These are phyloP conservation scores for Nymphaea colorata DNA, from an alignment of 164 flowering plant genomes.

Conservation along the genomic window DNA sequence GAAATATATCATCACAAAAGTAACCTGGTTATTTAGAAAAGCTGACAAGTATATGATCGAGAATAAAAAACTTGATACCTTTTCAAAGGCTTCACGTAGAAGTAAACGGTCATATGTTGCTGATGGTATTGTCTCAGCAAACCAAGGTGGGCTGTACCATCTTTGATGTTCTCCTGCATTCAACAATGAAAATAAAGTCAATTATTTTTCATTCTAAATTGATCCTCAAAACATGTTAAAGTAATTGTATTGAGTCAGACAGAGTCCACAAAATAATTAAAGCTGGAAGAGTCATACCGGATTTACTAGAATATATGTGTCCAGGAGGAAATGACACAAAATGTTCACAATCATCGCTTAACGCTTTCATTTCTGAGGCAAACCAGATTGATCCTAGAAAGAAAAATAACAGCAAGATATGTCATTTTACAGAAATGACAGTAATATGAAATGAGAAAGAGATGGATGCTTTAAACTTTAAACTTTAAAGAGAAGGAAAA, in stretches of 20 bases:
- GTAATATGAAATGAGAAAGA: no score
- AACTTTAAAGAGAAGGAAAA: no score
- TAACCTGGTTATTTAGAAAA: not conserved
- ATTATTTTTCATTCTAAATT: not conserved
- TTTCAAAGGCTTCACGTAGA: slow-evolving; percentile 73
- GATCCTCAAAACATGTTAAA: not conserved
- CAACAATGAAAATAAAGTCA: not conserved
- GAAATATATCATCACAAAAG: not conserved
- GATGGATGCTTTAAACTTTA: no score
- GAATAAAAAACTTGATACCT: slow-evolving; percentile 22
- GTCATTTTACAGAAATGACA: not conserved
- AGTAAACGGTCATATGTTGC: slow-evolving; percentile 66
- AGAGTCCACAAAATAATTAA: not conserved
- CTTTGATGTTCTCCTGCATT: slow-evolving; percentile 67
- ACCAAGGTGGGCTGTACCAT: slow-evolving; percentile 97
- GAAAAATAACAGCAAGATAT: slow-evolving; percentile 2
- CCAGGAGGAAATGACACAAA: slow-evolving; percentile 80
- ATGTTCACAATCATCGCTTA: slow-evolving; percentile 95
- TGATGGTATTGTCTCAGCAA: slow-evolving; percentile 52
- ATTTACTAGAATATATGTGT: slow-evolving; percentile 88
- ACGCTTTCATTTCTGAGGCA: slow-evolving; percentile 98
- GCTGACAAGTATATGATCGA: not conserved
- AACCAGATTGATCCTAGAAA: slow-evolving; percentile 85
- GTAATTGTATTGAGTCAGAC: not conserved
- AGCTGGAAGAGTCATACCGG: slow-evolving; percentile 28